Conservation (phyloP, 495 filamentous ascomycete genomes). For the Podospora tetraspora region DNA sequence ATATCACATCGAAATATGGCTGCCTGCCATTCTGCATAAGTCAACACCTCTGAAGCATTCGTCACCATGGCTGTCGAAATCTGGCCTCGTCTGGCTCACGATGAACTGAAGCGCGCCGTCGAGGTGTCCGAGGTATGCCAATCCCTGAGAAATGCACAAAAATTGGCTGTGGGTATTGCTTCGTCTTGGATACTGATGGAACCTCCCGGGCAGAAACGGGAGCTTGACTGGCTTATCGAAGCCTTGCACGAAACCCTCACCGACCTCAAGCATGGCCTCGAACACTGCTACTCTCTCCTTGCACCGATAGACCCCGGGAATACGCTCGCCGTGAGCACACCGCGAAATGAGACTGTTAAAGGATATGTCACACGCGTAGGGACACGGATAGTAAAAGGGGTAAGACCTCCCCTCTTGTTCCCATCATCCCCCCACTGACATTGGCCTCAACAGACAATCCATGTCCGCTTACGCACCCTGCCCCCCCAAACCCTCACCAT, state of each 20-base stretch:
- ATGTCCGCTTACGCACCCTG: constrained; percentile 46
- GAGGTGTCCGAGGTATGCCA: constrained; percentile 60
- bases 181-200: constrained; percentile 35
- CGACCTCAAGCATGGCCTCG: constrained; percentile 74
- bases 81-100: constrained; percentile 64
- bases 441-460: constrained; percentile 33
- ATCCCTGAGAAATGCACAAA: too few relatives aligned
- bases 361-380: constrained; percentile 82
- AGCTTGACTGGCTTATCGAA: constrained; percentile 81
- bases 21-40: constrained; percentile 26
- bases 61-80: constrained; percentile 66
- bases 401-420: constrained; percentile 30
- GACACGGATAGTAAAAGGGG: constrained; percentile 69
- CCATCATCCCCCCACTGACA: not conserved
- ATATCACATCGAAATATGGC: constrained; percentile 25
- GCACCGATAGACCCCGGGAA: constrained; percentile 75
- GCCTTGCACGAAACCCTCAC: constrained; percentile 71
- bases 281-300: constrained; percentile 81
- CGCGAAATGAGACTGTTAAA: constrained; percentile 83
- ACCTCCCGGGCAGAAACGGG: constrained; percentile 59
- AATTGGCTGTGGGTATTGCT: constrained; percentile 16
- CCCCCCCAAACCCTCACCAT: constrained; percentile 46
- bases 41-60: constrained; percentile 10
- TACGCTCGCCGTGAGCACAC: constrained; percentile 83
- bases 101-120: constrained; percentile 60